Percentiles rank a stretch among this genome's conserved stretches.
phyloP scores from a whole-genome alignment of 2,329 filamentous ascomycete genomes.

The Claviceps fusiformis region DNA sequence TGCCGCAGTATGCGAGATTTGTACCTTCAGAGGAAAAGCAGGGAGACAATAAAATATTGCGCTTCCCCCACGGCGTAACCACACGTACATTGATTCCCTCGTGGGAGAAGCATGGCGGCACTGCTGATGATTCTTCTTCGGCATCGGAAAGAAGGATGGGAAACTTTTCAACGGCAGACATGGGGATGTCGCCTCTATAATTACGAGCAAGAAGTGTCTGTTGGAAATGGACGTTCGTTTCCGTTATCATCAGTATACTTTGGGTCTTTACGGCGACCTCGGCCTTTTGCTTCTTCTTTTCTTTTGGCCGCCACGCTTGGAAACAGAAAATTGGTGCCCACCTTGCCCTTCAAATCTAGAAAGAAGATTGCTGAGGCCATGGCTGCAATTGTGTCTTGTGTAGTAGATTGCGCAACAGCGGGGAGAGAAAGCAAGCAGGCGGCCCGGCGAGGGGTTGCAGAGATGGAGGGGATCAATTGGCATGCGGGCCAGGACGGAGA shows the following conservation, averaged over 20 bases:
- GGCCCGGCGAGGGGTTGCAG: background rate
- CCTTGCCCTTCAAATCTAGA: constrained; percentile 99
- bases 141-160: constrained; percentile 91
- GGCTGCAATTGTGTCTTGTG: constrained; percentile 14
- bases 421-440: background rate
- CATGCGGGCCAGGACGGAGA: constrained; percentile 11
- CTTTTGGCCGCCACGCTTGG: background rate
- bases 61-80: background rate
- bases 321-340: constrained; percentile 20
- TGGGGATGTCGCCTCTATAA: constrained; percentile 96
- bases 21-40: background rate
- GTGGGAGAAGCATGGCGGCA: constrained; percentile 94
- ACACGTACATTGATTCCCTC: constrained; percentile 87
- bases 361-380: constrained; percentile 99
- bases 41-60: background rate
- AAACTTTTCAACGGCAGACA: constrained; percentile 98
- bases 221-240: background rate
- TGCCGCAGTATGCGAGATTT: background rate
- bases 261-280: background rate
- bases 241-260: background rate
- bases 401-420: background rate
- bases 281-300: background rate
- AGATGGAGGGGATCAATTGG: constrained; percentile 12
- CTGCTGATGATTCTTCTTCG: constrained; percentile 96
- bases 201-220: constrained; percentile 96